These are phyloP conservation scores for Afroboletus lepidellus DNA, from an alignment of 1,284 basidiomycete genomes.

Conservation along the genomic window DNA sequence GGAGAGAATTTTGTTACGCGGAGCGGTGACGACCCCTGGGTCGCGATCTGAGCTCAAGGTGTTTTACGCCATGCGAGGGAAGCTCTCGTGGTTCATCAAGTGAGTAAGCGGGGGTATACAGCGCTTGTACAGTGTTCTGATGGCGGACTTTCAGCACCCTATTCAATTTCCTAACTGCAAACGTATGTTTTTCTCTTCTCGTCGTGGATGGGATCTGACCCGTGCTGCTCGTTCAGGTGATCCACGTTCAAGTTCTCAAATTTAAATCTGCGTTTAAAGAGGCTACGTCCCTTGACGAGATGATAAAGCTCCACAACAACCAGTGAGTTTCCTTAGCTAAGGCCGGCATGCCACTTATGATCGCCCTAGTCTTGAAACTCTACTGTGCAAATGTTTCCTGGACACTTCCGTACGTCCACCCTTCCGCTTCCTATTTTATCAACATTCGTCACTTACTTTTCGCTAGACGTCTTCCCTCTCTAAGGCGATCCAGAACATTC, in stretches of 20 bases:
- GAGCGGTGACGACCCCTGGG: constrained; percentile 36
- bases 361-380: constrained; percentile 52
- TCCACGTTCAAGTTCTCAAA: constrained; percentile 57
- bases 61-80: constrained; percentile 72
- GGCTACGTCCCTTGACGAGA: constrained; percentile 69
- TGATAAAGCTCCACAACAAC: constrained; percentile 68
- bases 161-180: constrained; percentile 69
- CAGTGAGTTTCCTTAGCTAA: constrained; percentile 52
- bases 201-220: background rate
- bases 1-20: constrained; percentile 64
- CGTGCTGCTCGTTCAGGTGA: constrained; percentile 47
- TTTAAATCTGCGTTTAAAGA: constrained; percentile 58
- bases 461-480: constrained; percentile 62
- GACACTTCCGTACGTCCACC: constrained; percentile 53
- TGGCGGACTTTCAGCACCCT: constrained; percentile 50
- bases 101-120: constrained; percentile 41
- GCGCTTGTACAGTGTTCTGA: constrained; percentile 7
- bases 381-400: constrained; percentile 67
- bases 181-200: constrained; percentile 45
- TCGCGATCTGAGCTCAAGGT: constrained; percentile 52
- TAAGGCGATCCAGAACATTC: constrained; percentile 62
- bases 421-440: background rate
- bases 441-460: background rate
- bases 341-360: background rate
- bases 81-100: constrained; percentile 83